Conservation (phyloP, 192 early-diverging fungal genomes). For the Coemansia biformis region DNA sequence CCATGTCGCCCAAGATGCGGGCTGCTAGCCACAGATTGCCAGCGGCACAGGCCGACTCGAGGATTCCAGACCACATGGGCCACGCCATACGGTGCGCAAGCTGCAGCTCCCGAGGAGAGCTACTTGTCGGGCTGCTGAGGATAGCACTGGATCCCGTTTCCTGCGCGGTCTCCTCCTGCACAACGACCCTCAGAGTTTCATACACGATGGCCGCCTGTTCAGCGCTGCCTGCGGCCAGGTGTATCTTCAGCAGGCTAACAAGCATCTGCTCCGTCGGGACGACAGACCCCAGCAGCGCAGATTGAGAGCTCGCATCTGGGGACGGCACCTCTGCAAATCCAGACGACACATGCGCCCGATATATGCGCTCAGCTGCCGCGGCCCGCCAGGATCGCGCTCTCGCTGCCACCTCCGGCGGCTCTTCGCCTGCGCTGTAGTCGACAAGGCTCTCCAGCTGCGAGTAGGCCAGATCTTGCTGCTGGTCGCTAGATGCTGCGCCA, state of each 20-base stretch:
- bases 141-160: too few species aligned
- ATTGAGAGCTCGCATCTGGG: constrained; percentile 13
- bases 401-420: background rate
- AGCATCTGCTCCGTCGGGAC: constrained; percentile 27
- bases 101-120: background rate
- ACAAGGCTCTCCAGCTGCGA: constrained; percentile 20
- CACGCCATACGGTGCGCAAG: constrained; percentile 2
- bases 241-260: constrained; percentile 9
- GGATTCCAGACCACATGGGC: constrained; percentile 10
- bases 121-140: too few species aligned
- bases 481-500: background rate
- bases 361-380: constrained; percentile 33
- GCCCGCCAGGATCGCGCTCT: constrained; percentile 21
- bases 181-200: constrained; percentile 14
- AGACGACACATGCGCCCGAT: constrained; percentile 25
- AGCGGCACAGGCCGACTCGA: constrained; percentile 2
- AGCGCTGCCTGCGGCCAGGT: constrained; percentile 16
- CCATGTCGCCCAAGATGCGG: constrained; percentile 23
- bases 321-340: constrained; percentile 35
- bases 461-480: constrained; percentile 12
- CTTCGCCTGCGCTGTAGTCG: constrained; percentile 1
- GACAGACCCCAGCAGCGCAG: constrained; percentile 32
- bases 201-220: constrained; percentile 33
- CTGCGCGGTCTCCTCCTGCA: too few species aligned
- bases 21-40: constrained; percentile 31